Percentiles rank a stretch among this genome's conserved stretches.
Conservation (phyloP, 805 yeast genomes). For the Pichia kluyveri region DNA sequence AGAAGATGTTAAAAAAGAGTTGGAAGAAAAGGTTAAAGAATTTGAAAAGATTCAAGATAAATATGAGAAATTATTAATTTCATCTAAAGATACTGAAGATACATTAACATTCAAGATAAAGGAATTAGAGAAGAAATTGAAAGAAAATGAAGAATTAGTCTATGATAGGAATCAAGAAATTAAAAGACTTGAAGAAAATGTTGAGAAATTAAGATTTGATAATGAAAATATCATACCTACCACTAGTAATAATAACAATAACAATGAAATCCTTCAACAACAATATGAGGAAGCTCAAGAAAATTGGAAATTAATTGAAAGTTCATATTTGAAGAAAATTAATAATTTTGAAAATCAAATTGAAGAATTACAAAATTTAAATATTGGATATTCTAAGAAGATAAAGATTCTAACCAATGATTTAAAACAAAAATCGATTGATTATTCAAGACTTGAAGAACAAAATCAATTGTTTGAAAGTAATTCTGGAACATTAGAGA, state of each 20-base stretch:
- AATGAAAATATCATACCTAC: conserved; percentile 35
- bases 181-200: conserved; percentile 52
- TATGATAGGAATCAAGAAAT: conserved; percentile 36
- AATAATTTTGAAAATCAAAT: conserved; percentile 36
- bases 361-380: conserved; percentile 27
- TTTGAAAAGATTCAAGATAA: conserved; percentile 7
- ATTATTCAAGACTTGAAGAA: conserved; percentile 20
- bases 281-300: conserved; percentile 72
- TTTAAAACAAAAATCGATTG: conserved; percentile 24
- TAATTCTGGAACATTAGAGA: conserved; percentile 15
- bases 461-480: conserved; percentile 15
- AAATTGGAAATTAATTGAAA: conserved; percentile 78
- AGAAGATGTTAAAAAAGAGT: conserved; percentile 24
- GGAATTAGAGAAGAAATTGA: conserved; percentile 22
- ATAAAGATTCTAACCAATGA: conserved; percentile 28
- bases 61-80: conserved; percentile 14
- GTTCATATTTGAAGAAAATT: conserved; percentile 44
- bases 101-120: conserved; percentile 16
- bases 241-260: neutral
- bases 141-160: conserved; percentile 17
- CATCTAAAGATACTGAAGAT: conserved; percentile 17
- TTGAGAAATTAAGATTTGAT: conserved; percentile 59
- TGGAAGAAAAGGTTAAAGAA: conserved; percentile 17
- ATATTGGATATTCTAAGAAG: conserved; percentile 21
- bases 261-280: conserved; percentile 43